Evolutionary conservation across 352 stramenopile genomes (phyloP).

Genomic region (Phytophthora pinifolia): DNA sequence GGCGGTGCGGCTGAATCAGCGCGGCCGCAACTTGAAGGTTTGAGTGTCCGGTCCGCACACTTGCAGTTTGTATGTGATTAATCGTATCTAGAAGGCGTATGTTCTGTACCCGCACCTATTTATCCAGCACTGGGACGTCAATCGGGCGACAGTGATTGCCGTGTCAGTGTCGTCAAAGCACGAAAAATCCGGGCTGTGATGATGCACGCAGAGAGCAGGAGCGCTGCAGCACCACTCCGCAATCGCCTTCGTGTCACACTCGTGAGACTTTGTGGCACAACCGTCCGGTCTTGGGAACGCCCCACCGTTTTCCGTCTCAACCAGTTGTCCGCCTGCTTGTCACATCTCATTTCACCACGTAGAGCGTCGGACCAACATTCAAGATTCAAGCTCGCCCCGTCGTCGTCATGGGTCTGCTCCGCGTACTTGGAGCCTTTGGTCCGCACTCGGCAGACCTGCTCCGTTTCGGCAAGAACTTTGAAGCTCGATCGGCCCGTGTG

Average conservation of each 20-base stretch:
- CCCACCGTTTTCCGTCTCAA: constrained; percentile 20
- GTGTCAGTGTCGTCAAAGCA: no score
- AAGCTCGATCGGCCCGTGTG: constrained; percentile 27
- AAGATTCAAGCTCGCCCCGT: not conserved
- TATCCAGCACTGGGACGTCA: no score
- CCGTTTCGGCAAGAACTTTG: constrained; percentile 51
- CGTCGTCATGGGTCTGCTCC: constrained; percentile 21
- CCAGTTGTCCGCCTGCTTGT: constrained; percentile 12
- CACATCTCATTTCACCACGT: constrained; percentile 26
- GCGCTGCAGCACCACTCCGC: constrained; percentile 17
- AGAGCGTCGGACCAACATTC: constrained; percentile 14
- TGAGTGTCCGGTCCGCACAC: not conserved
- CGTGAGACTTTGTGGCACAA: constrained; percentile 10
- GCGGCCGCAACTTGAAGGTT: no score
- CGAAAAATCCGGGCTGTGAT: constrained; percentile 30
- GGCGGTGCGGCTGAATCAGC: no score
- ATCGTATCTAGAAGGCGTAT: no score
- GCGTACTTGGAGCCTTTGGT: constrained; percentile 21
- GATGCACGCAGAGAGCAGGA: constrained; percentile 22
- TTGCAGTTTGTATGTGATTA: not conserved
- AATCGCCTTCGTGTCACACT: constrained; percentile 17
- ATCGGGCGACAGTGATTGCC: no score
- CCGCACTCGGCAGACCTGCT: constrained; percentile 35
- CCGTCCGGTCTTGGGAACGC: constrained; percentile 13
- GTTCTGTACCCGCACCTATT: no score